Evolutionary conservation across 805 yeast genomes (phyloP).

Genomic region (Candida morakotiae): DNA sequence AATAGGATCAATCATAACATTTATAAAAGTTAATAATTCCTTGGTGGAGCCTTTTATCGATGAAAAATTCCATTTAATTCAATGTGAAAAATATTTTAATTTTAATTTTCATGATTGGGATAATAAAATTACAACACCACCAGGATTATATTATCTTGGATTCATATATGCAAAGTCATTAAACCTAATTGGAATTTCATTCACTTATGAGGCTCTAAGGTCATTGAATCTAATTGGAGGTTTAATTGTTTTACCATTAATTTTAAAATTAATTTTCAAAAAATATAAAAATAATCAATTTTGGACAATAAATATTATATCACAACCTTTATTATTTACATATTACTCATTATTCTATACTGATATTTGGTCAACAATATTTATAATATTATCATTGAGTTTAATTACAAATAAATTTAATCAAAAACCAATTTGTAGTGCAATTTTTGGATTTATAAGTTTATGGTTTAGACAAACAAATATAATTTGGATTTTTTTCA

Average conservation of each 20-base stretch:
- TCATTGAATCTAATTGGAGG: conserved; percentile 68
- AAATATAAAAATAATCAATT: conserved; percentile 13
- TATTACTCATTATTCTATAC: conserved; percentile 84
- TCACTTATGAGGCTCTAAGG: conserved; percentile 20
- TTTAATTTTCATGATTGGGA: conserved; percentile 74
- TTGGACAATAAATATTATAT: conserved; percentile 25
- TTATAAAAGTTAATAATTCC: conserved; percentile 15
- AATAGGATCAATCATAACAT: conserved; percentile 11
- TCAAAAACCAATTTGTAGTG: conserved; percentile 31
- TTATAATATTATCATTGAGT: conserved; percentile 55
- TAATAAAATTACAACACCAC: conserved; percentile 92
- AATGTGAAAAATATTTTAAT: conserved; percentile 62
- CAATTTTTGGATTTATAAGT: conserved; percentile 56
- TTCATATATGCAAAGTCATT: conserved; percentile 34
- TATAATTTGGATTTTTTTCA: conserved; percentile 75
- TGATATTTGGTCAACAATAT: conserved; percentile 85
- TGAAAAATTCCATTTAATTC: conserved; percentile 83
- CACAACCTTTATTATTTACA: conserved; percentile 69
- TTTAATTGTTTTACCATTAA: conserved; percentile 45
- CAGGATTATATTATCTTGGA: conserved; percentile 70
- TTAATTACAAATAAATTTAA: conserved; percentile 32
- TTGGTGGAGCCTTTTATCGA: conserved; percentile 49
- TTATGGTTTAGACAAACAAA: conserved; percentile 87
- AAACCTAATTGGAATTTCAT: conserved; percentile 11
- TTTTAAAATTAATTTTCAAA: conserved; percentile 20